Evolutionary conservation across 2,329 filamentous ascomycete genomes (phyloP).

Genomic region (Orbilia ellipsospora): DNA sequence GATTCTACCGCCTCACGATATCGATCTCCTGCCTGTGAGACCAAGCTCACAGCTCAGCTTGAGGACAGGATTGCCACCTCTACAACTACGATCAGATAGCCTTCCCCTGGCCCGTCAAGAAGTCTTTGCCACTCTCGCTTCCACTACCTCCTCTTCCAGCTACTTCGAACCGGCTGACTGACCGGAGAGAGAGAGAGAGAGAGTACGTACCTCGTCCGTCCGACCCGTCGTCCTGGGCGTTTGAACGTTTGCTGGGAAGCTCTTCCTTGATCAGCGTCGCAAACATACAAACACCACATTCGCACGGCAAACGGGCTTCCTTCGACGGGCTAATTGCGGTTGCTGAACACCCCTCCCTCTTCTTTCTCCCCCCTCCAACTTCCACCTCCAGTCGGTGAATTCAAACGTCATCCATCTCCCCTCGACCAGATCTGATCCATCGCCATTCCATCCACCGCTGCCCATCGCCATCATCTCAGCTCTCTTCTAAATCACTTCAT

Average conservation of each 20-base stretch:
- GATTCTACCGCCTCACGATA: too few relatives aligned
- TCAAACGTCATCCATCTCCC: neutral
- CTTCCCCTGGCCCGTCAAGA: neutral
- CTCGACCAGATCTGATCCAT: neutral
- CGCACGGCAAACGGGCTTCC: neutral
- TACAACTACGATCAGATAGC: neutral
- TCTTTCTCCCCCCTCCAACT: neutral
- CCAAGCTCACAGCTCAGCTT: too few relatives aligned
- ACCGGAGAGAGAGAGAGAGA: conserved; percentile 16
- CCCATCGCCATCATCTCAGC: neutral
- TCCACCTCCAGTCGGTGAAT: neutral
- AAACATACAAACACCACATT: conserved; percentile 17
- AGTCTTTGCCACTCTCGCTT: neutral
- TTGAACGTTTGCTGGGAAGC: neutral
- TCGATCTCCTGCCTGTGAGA: too few relatives aligned
- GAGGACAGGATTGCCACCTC: neutral
- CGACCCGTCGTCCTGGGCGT: neutral
- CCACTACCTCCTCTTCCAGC: neutral
- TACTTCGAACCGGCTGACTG: too few relatives aligned
- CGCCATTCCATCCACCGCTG: neutral
- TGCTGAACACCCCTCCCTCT: neutral
- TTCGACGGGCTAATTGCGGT: too few relatives aligned
- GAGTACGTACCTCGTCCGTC: conserved; percentile 8
- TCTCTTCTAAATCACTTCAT: neutral
- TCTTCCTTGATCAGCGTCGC: conserved; percentile 1